A percentile compares a stretch with the other conserved stretches of the same genome.
Conservation (phyloP, 2,329 filamentous ascomycete genomes). For the Aspergillus pseudoterreus region DNA sequence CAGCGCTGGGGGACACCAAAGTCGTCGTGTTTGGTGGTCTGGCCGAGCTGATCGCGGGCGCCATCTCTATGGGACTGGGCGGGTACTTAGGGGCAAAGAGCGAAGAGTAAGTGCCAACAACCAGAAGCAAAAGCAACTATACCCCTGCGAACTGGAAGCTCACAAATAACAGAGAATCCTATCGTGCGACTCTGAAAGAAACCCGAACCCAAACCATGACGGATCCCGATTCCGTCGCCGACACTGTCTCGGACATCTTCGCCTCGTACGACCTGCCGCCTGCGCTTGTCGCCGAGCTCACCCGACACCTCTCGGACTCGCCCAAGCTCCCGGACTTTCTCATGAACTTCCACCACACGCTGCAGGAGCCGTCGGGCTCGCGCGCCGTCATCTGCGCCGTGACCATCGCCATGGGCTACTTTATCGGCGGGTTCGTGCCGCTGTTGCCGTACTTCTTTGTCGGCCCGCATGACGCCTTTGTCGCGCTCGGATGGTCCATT, state of each 20-base stretch:
- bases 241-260: slow-evolving; percentile 36
- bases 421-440: slow-evolving; percentile 45
- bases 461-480: slow-evolving; percentile 73
- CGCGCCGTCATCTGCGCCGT: slow-evolving; percentile 36
- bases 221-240: slow-evolving; percentile 26
- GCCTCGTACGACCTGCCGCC: slow-evolving; percentile 37
- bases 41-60: slow-evolving; percentile 71
- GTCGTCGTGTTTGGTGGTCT: slow-evolving; percentile 69
- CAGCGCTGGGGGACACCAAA: slow-evolving; percentile 57
- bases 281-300: slow-evolving; percentile 33
- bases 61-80: slow-evolving; percentile 74
- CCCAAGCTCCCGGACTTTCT: slow-evolving; percentile 37
- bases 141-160: neutral
- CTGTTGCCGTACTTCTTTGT: slow-evolving; percentile 59
- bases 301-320: slow-evolving; percentile 32
- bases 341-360: slow-evolving; percentile 41
- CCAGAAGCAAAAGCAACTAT: neutral
- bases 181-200: slow-evolving; percentile 36
- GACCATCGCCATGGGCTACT: slow-evolving; percentile 40
- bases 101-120: slow-evolving; percentile 32
- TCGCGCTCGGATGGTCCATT: slow-evolving; percentile 61
- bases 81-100: slow-evolving; percentile 64
- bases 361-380: slow-evolving; percentile 36
- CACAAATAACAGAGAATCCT: slow-evolving; percentile 31
- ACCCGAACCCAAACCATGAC: slow-evolving; percentile 29